phyloP scores from a whole-genome alignment of 2,329 filamentous ascomycete genomes.

The Exophiala alcalophila region DNA sequence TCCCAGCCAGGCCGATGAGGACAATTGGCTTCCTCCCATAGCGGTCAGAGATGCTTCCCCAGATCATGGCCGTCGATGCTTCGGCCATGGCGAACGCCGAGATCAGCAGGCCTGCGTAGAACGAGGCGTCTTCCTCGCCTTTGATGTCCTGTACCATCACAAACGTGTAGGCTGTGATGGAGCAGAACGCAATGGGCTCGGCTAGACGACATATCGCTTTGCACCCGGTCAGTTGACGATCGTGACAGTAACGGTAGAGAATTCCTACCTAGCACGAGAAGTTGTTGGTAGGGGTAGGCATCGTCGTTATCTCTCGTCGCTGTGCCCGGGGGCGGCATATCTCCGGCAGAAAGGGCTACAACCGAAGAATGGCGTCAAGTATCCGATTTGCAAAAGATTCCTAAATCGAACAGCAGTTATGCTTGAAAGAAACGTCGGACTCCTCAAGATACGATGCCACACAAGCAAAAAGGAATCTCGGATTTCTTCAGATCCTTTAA shows the following conservation, averaged over 20 bases:
- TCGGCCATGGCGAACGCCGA: constrained; percentile 47
- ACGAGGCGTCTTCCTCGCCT: constrained; percentile 33
- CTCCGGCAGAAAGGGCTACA: background rate
- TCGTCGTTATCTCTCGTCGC: constrained; percentile 10
- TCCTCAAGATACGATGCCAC: too few relatives aligned
- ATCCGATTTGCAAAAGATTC: too few relatives aligned
- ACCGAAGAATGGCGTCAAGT: background rate
- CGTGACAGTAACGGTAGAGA: background rate
- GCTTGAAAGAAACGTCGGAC: too few relatives aligned
- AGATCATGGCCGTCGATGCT: constrained; percentile 44
- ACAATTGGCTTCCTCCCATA: constrained; percentile 40
- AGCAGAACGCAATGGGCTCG: constrained; percentile 48
- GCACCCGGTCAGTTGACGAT: background rate
- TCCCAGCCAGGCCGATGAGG: constrained; percentile 38
- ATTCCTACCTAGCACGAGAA: constrained; percentile 43
- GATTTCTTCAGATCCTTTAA: too few relatives aligned
- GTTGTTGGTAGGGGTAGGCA: constrained; percentile 47
- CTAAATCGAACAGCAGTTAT: too few relatives aligned
- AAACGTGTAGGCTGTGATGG: constrained; percentile 46
- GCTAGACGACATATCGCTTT: constrained; percentile 47
- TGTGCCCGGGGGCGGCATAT: background rate
- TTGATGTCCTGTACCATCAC: constrained; percentile 44
- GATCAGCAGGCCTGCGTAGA: constrained; percentile 34
- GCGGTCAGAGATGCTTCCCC: constrained; percentile 44
- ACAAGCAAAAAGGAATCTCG: too few relatives aligned